Conservation (phyloP, 2,329 filamentous ascomycete species). For the Dactylella cylindrospora region DNA sequence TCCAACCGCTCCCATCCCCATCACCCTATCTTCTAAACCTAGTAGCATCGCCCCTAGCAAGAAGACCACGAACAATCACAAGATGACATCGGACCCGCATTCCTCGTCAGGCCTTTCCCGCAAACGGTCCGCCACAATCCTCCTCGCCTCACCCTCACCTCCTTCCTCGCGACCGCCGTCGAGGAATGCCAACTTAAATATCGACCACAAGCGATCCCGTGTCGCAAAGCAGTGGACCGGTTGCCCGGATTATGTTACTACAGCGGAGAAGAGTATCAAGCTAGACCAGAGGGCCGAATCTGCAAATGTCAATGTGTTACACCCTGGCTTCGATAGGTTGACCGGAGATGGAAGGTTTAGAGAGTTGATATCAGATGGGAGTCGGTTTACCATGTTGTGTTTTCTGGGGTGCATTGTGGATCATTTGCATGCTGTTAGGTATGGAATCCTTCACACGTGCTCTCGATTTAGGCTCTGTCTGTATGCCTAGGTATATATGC, state of each 20-base stretch:
- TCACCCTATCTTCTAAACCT: conserved; percentile 6
- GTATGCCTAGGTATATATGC: too few relatives aligned
- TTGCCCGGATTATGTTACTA: conserved; percentile 34
- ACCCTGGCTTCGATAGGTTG: conserved; percentile 40
- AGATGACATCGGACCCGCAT: conserved; percentile 10
- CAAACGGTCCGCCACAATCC: conserved; percentile 40
- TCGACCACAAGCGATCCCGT: conserved; percentile 39
- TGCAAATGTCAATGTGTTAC: conserved; percentile 44
- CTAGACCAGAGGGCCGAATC: conserved; percentile 45
- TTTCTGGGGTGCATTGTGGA: conserved; percentile 48
- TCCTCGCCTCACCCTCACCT: conserved; percentile 30
- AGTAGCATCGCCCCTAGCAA: conserved; percentile 5
- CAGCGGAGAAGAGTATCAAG: conserved; percentile 44
- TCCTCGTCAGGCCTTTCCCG: conserved; percentile 22
- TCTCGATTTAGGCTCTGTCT: too few relatives aligned
- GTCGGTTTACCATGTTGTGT: conserved; percentile 48
- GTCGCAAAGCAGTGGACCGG: conserved; percentile 40
- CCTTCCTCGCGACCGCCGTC: conserved; percentile 40
- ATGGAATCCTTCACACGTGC: conserved; percentile 1
- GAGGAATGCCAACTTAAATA: conserved; percentile 14
- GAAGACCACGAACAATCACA: background rate
- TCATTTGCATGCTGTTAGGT: conserved; percentile 46
- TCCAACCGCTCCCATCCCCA: conserved; percentile 20
- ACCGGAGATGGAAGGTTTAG: conserved; percentile 41
- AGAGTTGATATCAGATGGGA: conserved; percentile 40